These are phyloP conservation scores for Raffaelea arxii DNA, from an alignment of 2,329 filamentous ascomycete species.

Conservation along the genomic window DNA sequence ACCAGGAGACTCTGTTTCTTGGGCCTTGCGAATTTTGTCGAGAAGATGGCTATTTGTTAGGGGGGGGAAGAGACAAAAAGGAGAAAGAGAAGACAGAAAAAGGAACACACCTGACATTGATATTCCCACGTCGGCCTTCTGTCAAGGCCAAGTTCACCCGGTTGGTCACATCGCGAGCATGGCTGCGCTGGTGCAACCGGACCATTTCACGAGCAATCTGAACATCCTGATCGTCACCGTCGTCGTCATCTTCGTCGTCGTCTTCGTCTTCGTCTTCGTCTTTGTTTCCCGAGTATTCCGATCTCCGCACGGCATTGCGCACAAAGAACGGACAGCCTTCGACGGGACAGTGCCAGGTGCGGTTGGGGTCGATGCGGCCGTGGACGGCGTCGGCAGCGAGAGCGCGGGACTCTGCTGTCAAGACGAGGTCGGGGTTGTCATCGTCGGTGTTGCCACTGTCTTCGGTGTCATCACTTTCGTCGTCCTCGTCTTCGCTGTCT, in stretches of 20 bases:
- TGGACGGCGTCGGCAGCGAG: slow-evolving; percentile 34
- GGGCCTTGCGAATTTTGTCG: slow-evolving; percentile 41
- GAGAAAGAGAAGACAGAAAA: slow-evolving; percentile 18
- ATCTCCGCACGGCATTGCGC: slow-evolving; percentile 23
- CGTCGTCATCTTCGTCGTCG: neutral
- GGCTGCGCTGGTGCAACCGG: slow-evolving; percentile 49
- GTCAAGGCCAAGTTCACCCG: slow-evolving; percentile 43
- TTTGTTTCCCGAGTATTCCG: slow-evolving; percentile 12
- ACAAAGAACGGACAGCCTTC: slow-evolving; percentile 56
- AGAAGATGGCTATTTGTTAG: slow-evolving; percentile 37
- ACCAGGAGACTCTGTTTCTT: slow-evolving; percentile 24
- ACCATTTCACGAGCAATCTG: slow-evolving; percentile 46
- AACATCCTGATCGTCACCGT: slow-evolving; percentile 21
- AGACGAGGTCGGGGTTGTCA: slow-evolving; percentile 7
- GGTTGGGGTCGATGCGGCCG: slow-evolving; percentile 44
- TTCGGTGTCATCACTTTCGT: slow-evolving; percentile 2
- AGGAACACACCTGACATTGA: slow-evolving; percentile 45
- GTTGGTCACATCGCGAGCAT: slow-evolving; percentile 42
- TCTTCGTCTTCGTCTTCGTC: slow-evolving; percentile 1
- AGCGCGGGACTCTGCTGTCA: slow-evolving; percentile 22
- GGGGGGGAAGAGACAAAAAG: neutral
- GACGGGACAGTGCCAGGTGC: slow-evolving; percentile 58
- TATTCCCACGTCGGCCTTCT: slow-evolving; percentile 42
- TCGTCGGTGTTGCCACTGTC: slow-evolving; percentile 16
- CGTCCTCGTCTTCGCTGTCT: slow-evolving; percentile 6